These are phyloP conservation scores for Skeletonema costatum DNA, from an alignment of 108 stramenopile species.

Conservation along the genomic window DNA sequence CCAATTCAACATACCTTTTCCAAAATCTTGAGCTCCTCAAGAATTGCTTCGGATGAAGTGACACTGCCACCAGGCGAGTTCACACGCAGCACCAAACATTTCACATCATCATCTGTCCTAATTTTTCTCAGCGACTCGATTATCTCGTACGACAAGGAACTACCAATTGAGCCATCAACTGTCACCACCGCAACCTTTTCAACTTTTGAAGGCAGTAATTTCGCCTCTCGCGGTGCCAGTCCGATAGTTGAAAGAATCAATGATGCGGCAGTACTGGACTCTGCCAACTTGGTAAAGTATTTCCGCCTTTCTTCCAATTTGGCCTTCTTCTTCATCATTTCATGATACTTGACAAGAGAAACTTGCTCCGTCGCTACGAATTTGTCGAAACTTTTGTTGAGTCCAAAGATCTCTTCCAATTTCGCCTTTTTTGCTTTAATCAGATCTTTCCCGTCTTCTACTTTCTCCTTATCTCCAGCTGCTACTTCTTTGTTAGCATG, in stretches of 20 bases:
- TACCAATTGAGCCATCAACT: slow-evolving; percentile 62
- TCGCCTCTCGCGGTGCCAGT: not conserved
- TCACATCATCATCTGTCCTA: slow-evolving; percentile 54
- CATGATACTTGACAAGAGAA: slow-evolving; percentile 28
- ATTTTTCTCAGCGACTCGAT: slow-evolving; percentile 59
- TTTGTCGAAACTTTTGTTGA: slow-evolving; percentile 17
- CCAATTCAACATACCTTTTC: slow-evolving; percentile 39
- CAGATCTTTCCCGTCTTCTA: not conserved
- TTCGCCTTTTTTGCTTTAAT: slow-evolving; percentile 23
- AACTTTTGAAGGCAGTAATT: not conserved
- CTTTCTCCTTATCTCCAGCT: slow-evolving; percentile 7
- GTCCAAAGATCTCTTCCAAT: slow-evolving; percentile 33
- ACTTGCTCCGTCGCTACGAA: slow-evolving; percentile 34
- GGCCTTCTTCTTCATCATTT: slow-evolving; percentile 35
- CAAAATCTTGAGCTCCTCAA: slow-evolving; percentile 62
- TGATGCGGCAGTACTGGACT: slow-evolving; percentile 32
- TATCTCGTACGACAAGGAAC: slow-evolving; percentile 47
- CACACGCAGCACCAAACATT: slow-evolving; percentile 68
- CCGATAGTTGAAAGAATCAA: slow-evolving; percentile 35
- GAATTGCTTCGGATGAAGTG: slow-evolving; percentile 73
- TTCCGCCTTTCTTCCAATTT: slow-evolving; percentile 18
- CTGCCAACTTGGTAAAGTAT: slow-evolving; percentile 33
- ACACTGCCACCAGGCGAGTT: slow-evolving; percentile 76
- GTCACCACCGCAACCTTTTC: slow-evolving; percentile 71
- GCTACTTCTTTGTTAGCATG: slow-evolving; percentile 33